A percentile compares a stretch with the other conserved stretches of the same genome.
Conservation (phyloP, 306 rosid species). For the Dalbergia cultrata region DNA sequence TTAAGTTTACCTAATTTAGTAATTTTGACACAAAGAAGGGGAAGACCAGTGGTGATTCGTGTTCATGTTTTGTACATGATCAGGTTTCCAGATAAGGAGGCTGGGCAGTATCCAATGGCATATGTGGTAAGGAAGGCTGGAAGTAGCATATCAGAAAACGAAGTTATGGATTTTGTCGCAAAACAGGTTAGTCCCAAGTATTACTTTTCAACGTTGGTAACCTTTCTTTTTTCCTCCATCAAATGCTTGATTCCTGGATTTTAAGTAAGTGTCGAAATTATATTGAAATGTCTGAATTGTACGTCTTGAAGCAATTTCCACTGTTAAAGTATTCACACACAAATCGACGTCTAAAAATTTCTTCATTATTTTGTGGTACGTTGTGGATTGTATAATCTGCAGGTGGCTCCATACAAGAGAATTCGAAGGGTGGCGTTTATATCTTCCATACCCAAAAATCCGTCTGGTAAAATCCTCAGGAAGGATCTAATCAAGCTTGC, state of each 20-base stretch:
- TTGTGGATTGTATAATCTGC: background rate
- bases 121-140: slow-evolving; percentile 79
- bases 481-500: slow-evolving; percentile 92
- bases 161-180: slow-evolving; percentile 78
- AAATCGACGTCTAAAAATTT: background rate
- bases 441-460: slow-evolving; percentile 83
- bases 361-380: background rate
- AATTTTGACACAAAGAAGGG: background rate
- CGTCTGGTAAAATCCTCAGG: slow-evolving; percentile 94
- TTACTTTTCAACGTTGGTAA: background rate
- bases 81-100: slow-evolving; percentile 89
- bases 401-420: slow-evolving; percentile 96
- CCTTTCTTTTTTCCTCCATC: background rate
- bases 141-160: slow-evolving; percentile 59
- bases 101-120: slow-evolving; percentile 89
- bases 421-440: slow-evolving; percentile 82
- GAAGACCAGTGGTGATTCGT: background rate
- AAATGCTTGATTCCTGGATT: background rate
- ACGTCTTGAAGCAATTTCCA: background rate
- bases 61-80: background rate
- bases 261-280: background rate
- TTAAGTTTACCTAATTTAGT: background rate
- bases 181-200: slow-evolving; percentile 61
- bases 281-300: background rate
- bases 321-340: background rate